A percentile compares a stretch with the other conserved stretches of the same genome.
Evolutionary conservation across 805 yeast genomes (phyloP).

Genomic region (Metschnikowia vanudenii): DNA sequence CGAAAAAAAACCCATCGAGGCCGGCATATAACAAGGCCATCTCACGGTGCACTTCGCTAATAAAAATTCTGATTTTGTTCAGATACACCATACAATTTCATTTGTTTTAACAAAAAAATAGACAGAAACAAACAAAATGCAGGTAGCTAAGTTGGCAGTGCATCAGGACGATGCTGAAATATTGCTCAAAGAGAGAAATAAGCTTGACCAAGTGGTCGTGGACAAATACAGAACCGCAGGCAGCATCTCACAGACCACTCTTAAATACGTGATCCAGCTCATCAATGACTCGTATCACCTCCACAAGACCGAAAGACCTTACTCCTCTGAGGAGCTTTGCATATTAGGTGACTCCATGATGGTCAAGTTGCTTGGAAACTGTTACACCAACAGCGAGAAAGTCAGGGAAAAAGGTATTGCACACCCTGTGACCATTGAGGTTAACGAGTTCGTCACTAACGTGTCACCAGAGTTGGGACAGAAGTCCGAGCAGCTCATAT

Average conservation of each 20-base stretch:
- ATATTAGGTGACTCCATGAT: constrained; percentile 77
- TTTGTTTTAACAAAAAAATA: not conserved
- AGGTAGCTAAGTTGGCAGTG: constrained; percentile 71
- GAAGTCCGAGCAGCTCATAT: constrained; percentile 38
- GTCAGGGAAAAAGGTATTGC: constrained; percentile 90
- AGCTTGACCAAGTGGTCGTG: constrained; percentile 56
- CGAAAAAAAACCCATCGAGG: constrained; percentile 1
- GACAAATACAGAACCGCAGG: constrained; percentile 90
- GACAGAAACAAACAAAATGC: constrained; percentile 44
- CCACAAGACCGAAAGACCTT: constrained; percentile 42
- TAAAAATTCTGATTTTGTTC: constrained; percentile 4
- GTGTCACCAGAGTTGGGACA: constrained; percentile 86
- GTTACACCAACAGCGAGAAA: constrained; percentile 51
- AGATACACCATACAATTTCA: not conserved
- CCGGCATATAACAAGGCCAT: constrained; percentile 18
- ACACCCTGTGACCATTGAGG: constrained; percentile 85
- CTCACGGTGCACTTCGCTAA: constrained; percentile 12
- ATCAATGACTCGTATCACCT: constrained; percentile 75
- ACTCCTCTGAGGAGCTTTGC: constrained; percentile 71
- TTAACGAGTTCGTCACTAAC: constrained; percentile 73
- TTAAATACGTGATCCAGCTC: constrained; percentile 61
- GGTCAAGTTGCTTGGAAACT: constrained; percentile 54
- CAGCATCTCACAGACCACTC: constrained; percentile 79
- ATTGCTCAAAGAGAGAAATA: constrained; percentile 69
- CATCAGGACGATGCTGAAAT: constrained; percentile 73